A percentile compares a stretch with the other conserved stretches of the same genome.
Evolutionary conservation across 164 flowering plant genomes (phyloP).

Genomic region (Magnolia sinica): DNA sequence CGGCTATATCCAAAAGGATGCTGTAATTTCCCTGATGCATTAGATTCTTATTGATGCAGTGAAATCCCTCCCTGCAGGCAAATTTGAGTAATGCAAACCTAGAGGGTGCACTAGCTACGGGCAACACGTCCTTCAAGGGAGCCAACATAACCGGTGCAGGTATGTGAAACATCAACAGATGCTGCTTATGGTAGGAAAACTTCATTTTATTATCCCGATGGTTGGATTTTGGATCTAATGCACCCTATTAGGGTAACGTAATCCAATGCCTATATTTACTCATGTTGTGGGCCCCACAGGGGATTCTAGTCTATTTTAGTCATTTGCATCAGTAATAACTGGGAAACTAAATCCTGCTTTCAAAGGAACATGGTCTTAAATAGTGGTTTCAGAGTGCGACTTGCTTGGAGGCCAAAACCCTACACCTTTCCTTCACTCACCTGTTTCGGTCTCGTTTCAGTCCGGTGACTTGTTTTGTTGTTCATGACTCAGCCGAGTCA

Average conservation of each 20-base stretch:
- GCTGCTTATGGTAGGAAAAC: background rate
- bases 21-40: background rate
- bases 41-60: slow-evolving; percentile 5
- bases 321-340: background rate
- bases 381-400: too few species aligned
- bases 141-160: slow-evolving; percentile 83
- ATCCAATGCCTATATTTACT: too few species aligned
- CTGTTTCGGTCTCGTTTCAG: too few species aligned
- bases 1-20: background rate
- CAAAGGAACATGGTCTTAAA: too few species aligned
- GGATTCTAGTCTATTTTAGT: background rate
- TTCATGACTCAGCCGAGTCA: too few species aligned
- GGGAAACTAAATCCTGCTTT: too few species aligned
- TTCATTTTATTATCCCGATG: background rate
- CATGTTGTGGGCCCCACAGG: background rate
- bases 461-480: too few species aligned
- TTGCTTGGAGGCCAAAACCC: too few species aligned
- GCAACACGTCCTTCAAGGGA: slow-evolving; percentile 92
- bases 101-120: slow-evolving; percentile 91
- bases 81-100: slow-evolving; percentile 86
- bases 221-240: background rate
- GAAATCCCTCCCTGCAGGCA: slow-evolving; percentile 40
- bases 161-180: slow-evolving; percentile 19
- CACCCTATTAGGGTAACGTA: too few species aligned
- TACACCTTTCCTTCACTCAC: too few species aligned